phyloP scores from a whole-genome alignment of 768 basidiomycete species.

The Coprinopsis strossmayeri region DNA sequence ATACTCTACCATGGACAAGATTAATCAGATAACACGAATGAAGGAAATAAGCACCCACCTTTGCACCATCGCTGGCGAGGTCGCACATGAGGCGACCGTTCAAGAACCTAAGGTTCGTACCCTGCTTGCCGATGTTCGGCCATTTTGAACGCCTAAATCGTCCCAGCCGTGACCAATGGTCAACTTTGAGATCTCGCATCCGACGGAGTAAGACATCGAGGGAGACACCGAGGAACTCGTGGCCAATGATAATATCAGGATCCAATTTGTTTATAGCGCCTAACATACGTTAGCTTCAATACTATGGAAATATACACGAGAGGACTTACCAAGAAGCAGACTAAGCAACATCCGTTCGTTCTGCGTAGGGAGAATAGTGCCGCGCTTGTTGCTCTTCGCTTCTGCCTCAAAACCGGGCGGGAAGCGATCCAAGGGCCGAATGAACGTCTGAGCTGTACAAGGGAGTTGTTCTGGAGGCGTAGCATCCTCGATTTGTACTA shows the following conservation, averaged over 20 bases:
- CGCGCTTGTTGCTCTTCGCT: slow-evolving; percentile 58
- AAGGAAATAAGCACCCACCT: slow-evolving; percentile 40
- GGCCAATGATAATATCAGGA: slow-evolving; percentile 91
- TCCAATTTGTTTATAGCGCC: slow-evolving; percentile 80
- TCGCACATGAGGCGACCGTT: slow-evolving; percentile 88
- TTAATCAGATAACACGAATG: not conserved
- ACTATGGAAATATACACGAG: not conserved
- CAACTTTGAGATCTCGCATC: slow-evolving; percentile 84
- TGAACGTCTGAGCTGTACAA: slow-evolving; percentile 79
- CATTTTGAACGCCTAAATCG: slow-evolving; percentile 81
- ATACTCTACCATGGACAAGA: slow-evolving; percentile 53
- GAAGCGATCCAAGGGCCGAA: slow-evolving; percentile 84
- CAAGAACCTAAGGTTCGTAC: slow-evolving; percentile 77
- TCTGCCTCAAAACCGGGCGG: slow-evolving; percentile 76
- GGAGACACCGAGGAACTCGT: slow-evolving; percentile 87
- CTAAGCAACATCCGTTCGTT: slow-evolving; percentile 86
- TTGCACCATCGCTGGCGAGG: slow-evolving; percentile 89
- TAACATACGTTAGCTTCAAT: slow-evolving; percentile 18
- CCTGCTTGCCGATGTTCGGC: slow-evolving; percentile 77
- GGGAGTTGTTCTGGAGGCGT: slow-evolving; percentile 84
- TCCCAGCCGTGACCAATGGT: slow-evolving; percentile 92
- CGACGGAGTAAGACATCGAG: slow-evolving; percentile 88
- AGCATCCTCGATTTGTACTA: slow-evolving; percentile 86
- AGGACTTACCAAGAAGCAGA: slow-evolving; percentile 58
- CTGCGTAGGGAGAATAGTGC: slow-evolving; percentile 63